Evolutionary conservation across 805 yeast genomes (phyloP).

Genomic region (Cyberlindnera suaveolens): DNA sequence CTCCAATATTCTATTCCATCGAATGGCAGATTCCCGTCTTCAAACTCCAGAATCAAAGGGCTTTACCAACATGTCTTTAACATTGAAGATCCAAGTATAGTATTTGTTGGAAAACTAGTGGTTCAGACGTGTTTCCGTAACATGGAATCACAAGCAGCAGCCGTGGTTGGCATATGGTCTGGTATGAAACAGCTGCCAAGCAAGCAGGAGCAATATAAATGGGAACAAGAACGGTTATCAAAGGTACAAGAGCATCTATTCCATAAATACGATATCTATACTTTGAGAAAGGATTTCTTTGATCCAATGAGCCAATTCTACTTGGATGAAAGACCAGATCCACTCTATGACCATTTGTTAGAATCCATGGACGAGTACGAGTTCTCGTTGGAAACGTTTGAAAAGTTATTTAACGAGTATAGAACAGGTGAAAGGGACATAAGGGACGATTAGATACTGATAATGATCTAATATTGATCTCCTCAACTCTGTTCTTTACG

Average conservation of each 20-base stretch:
- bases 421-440: constrained; percentile 11
- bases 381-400: constrained; percentile 14
- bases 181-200: constrained; percentile 34
- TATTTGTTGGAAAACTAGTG: constrained; percentile 34
- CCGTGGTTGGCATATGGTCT: constrained; percentile 53
- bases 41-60: constrained; percentile 31
- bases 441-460: constrained; percentile 7
- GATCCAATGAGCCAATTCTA: constrained; percentile 24
- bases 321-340: constrained; percentile 28
- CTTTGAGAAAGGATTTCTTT: constrained; percentile 24
- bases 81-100: constrained; percentile 39
- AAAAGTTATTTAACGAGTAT: constrained; percentile 17
- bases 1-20: constrained; percentile 21
- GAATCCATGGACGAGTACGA: constrained; percentile 10
- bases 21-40: constrained; percentile 14
- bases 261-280: constrained; percentile 30
- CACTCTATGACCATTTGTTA: constrained; percentile 23
- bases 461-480: no score
- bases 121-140: constrained; percentile 42
- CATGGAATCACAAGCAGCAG: constrained; percentile 47
- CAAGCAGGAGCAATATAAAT: constrained; percentile 31
- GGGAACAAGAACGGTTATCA: constrained; percentile 26
- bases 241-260: constrained; percentile 23
- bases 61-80: constrained; percentile 42
- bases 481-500: background rate